Percentiles rank a stretch among this genome's conserved stretches.
Conservation (phyloP, 306 rosid species). For the Pyrus betulifolia region DNA sequence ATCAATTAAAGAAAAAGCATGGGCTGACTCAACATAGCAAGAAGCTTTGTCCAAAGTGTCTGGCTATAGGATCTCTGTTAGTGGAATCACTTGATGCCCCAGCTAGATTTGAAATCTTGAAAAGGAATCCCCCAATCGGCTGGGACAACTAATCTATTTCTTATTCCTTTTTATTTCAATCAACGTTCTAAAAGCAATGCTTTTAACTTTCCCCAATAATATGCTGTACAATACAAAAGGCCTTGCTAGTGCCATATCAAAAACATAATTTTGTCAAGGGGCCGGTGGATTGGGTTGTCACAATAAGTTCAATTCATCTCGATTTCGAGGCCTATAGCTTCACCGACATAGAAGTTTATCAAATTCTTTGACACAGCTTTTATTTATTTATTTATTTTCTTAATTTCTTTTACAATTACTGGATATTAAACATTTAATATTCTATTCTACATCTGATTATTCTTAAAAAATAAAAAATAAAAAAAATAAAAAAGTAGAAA, state of each 20-base stretch:
- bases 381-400: no score
- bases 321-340: background rate
- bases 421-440: no score
- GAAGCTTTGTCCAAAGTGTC: constrained; percentile 13
- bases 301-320: background rate
- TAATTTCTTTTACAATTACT: no score
- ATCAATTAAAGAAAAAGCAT: background rate
- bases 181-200: background rate
- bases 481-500: no score
- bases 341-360: background rate
- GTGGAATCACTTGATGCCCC: constrained; percentile 12
- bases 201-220: background rate
- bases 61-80: constrained; percentile 11
- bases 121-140: background rate
- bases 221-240: background rate
- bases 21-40: constrained; percentile 1
- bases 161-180: background rate
- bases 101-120: background rate
- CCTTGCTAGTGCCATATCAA: background rate
- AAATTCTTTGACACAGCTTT: no score
- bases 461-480: no score
- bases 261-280: background rate
- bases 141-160: background rate
- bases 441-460: no score
- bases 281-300: background rate